Conservation (phyloP, 805 yeast species). For the Candida saitoana region DNA sequence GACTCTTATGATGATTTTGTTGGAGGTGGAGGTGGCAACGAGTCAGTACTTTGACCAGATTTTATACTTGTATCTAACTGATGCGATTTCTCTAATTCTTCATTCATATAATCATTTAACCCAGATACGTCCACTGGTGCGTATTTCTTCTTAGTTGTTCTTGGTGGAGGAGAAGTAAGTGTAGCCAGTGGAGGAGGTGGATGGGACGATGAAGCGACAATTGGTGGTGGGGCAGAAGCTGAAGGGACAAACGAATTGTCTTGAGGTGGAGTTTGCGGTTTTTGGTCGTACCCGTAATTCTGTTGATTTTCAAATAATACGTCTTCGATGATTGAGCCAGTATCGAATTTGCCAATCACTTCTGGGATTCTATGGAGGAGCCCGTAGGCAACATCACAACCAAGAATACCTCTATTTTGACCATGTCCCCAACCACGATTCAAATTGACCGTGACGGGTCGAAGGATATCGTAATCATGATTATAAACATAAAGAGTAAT, state of each 20-base stretch:
- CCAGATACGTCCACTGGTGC: constrained; percentile 20
- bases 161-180: constrained; percentile 17
- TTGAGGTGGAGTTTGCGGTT: constrained; percentile 9
- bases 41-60: constrained; percentile 6
- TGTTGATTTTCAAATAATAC: constrained; percentile 28
- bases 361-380: constrained; percentile 81
- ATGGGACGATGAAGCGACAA: constrained; percentile 9
- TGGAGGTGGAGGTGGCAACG: constrained; percentile 34
- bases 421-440: constrained; percentile 64
- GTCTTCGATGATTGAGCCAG: constrained; percentile 27
- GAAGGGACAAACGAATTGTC: constrained; percentile 4
- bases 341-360: constrained; percentile 50
- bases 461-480: constrained; percentile 76
- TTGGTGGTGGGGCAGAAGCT: constrained; percentile 11
- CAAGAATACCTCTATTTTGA: constrained; percentile 69
- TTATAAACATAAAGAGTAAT: constrained; percentile 65
- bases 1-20: constrained; percentile 8
- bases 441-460: constrained; percentile 76
- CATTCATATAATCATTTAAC: constrained; percentile 39
- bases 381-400: constrained; percentile 95
- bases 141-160: constrained; percentile 20
- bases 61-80: constrained; percentile 22
- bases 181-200: constrained; percentile 8
- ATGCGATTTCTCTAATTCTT: constrained; percentile 40
- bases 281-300: constrained; percentile 14